A percentile compares a stretch with the other conserved stretches of the same genome.
These are phyloP conservation scores for Cenchrus purpureus DNA, from an alignment of 176 grass and related monocot species.

Conservation along the genomic window DNA sequence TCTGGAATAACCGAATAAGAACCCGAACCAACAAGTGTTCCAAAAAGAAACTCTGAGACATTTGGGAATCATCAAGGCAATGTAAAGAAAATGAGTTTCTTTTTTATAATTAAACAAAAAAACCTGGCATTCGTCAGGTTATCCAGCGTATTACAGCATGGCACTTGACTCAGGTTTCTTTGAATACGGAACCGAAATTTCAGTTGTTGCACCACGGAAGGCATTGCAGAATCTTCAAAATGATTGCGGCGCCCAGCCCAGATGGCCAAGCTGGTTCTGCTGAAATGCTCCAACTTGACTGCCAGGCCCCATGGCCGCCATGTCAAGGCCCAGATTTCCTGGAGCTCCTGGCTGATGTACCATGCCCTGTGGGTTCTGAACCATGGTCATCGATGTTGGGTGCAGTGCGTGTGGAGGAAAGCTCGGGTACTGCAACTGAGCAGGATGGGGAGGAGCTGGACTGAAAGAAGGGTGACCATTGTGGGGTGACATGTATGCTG, in stretches of 20 bases:
- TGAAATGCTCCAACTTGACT: slow-evolving; percentile 71
- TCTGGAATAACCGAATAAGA: neutral
- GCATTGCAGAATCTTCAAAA: slow-evolving; percentile 48
- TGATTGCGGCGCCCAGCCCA: slow-evolving; percentile 47
- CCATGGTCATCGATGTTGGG: slow-evolving; percentile 49
- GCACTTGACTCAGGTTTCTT: neutral
- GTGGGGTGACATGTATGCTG: slow-evolving; percentile 55
- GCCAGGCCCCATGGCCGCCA: slow-evolving; percentile 50
- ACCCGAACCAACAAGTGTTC: neutral
- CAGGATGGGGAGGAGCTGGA: slow-evolving; percentile 45
- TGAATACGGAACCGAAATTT: slow-evolving; percentile 4
- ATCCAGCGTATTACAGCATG: slow-evolving; percentile 44
- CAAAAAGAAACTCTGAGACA: neutral
- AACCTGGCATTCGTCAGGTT: slow-evolving; percentile 14
- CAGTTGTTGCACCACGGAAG: neutral
- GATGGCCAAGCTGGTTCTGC: slow-evolving; percentile 60
- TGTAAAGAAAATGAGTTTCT: slow-evolving; percentile 3
- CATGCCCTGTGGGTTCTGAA: slow-evolving; percentile 58
- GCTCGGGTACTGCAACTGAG: slow-evolving; percentile 48
- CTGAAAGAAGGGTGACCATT: slow-evolving; percentile 58
- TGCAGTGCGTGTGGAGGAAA: slow-evolving; percentile 47
- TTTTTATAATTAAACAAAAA: slow-evolving; percentile 24
- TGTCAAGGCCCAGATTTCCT: slow-evolving; percentile 60
- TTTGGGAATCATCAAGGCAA: neutral
- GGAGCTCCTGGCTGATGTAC: slow-evolving; percentile 53